Evolutionary conservation across 2,329 filamentous ascomycete genomes (phyloP), one percentile per base, ranked within the genome.

Genomic region (Calonectria crousiana): DNA sequence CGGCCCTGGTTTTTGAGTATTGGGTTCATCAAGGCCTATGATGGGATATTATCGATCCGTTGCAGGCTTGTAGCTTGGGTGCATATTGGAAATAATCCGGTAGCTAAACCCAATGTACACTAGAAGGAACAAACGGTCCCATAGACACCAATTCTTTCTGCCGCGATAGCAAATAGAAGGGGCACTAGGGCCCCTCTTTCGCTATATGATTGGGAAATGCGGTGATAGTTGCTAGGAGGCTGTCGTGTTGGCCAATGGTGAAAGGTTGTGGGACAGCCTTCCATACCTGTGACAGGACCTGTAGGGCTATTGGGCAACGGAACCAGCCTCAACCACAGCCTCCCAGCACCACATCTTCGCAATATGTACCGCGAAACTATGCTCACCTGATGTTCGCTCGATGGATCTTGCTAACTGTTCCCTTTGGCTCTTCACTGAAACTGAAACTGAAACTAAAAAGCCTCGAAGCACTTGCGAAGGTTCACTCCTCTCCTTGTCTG

Each of bases 141-240:
- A n/a, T n/a, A n/a, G n/a, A n/a, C n/a, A n/a, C n/a, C n/a, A n/a
- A n/a, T n/a, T n/a, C n/a, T n/a, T n/a, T n/a, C n/a, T n/a, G n/a
- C n/a, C n/a, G n/a, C n/a, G n/a, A n/a, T n/a, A n/a, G n/a, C n/a
- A n/a, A n/a, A n/a, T n/a, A n/a, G n/a, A n/a, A n/a, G 73, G 32
- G 75, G 74, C 44, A n/a, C 49, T 77, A 23, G 75, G 75, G 0
- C 28, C 41, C 9, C 47, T 76, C 4, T 10, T 20, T 16, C 56
- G 74, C 36, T 14, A 38, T 38, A 51, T 13, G 6, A 16, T 14
- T 2, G 36, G 38, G 47, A 23, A 44, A 56, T 16, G 11, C 30
- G n/a, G 47, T 18, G 34, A 3, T 4, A 51, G 30, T 23, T 23
- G 13, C 16, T 23, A 20, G 4, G 47, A 41, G 14, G 16, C 32